Conservation (phyloP, 805 yeast genomes). For the Nakazawaea wyomingensis region DNA sequence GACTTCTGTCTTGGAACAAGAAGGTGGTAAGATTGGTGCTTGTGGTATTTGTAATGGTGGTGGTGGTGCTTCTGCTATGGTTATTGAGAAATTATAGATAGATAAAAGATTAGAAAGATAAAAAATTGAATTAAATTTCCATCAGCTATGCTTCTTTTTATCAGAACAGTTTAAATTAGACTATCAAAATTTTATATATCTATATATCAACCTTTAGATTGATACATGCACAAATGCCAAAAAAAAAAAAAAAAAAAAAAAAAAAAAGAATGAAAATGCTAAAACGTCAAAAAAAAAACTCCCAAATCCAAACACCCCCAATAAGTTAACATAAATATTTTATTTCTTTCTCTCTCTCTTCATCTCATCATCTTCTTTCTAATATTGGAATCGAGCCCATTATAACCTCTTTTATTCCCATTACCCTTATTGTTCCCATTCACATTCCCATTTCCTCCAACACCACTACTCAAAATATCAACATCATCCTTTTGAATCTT, state of each 20-base stretch:
- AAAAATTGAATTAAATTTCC: no score
- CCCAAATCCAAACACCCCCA: no score
- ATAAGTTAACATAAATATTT: no score
- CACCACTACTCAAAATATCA: constrained; percentile 47
- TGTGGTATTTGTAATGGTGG: constrained; percentile 99
- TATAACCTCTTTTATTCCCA: constrained; percentile 7
- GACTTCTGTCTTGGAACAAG: constrained; percentile 74
- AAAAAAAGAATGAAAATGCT: no score
- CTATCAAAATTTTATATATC: no score
- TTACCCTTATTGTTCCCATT: constrained; percentile 19
- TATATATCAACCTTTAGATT: no score
- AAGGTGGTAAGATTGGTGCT: constrained; percentile 81
- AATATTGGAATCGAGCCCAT: not conserved
- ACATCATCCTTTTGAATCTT: constrained; percentile 84
- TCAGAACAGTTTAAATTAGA: no score
- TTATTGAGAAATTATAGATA: constrained; percentile 55
- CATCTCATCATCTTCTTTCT: constrained; percentile 9
- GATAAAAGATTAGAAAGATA: no score
- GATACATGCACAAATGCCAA: no score
- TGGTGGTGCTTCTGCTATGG: constrained; percentile 95
- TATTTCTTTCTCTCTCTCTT: not conserved
- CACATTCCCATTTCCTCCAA: constrained; percentile 70
- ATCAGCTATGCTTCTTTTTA: no score
- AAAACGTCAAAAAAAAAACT: not conserved
- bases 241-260: no score